Conservation (phyloP, 2,329 filamentous ascomycete species). For the Trichoderma atroviride region DNA sequence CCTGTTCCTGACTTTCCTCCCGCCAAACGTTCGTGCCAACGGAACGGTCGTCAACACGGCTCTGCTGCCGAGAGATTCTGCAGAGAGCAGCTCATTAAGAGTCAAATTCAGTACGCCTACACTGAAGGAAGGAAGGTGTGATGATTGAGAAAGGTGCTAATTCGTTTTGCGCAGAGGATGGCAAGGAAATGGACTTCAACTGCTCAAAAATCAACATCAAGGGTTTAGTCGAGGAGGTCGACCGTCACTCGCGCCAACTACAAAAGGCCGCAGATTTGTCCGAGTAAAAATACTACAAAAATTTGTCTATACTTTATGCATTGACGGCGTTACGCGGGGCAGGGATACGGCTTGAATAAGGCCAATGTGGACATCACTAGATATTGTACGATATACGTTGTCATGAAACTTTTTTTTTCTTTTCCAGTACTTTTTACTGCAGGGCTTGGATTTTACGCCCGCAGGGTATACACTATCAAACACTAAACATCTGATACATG, state of each 20-base stretch:
- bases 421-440: constrained; percentile 35
- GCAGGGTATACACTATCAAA: constrained; percentile 28
- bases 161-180: constrained; percentile 68
- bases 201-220: constrained; percentile 81
- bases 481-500: constrained; percentile 18
- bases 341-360: constrained; percentile 27
- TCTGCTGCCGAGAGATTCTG: constrained; percentile 70
- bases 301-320: constrained; percentile 33
- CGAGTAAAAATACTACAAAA: constrained; percentile 41
- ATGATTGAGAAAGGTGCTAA: constrained; percentile 29
- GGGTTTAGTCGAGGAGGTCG: constrained; percentile 83
- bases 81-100: constrained; percentile 67
- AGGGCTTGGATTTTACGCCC: background rate
- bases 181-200: constrained; percentile 84
- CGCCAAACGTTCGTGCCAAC: constrained; percentile 71
- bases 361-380: constrained; percentile 10
- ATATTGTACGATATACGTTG: constrained; percentile 28
- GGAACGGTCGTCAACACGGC: constrained; percentile 78
- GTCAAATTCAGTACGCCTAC: constrained; percentile 79
- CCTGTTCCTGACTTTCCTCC: constrained; percentile 83
- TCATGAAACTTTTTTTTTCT: constrained; percentile 33
- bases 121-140: no score
- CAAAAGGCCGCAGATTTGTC: constrained; percentile 80
- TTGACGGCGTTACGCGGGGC: constrained; percentile 40
- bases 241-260: constrained; percentile 82